Evolutionary conservation across 2,329 filamentous ascomycete genomes (phyloP), one percentile per base, ranked within the genome.

Genomic region (Plectosphaerella sp.): DNA sequence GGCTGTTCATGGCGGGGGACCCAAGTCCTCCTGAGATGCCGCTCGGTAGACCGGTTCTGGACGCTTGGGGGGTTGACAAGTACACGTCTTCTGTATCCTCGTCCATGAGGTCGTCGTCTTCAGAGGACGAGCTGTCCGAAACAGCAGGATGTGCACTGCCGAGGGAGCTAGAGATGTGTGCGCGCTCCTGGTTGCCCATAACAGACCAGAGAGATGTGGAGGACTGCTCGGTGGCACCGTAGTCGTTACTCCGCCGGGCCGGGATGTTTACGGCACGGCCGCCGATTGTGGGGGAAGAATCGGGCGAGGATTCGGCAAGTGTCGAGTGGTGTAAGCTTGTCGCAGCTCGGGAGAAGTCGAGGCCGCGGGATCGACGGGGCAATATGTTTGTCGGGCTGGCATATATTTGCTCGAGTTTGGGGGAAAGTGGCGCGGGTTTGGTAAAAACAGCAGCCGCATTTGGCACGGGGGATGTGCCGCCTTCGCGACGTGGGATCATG

Each of bases 281-380:
- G 41, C 88, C 84, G 51, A 94, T 86, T 12, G 87, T 92, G 1
- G 94, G 94, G 1, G 92, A 97, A 0, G 91, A 94, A 67, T 96
- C 91, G 4, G 92, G 91, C 5, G 89, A 94, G 1, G 89, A 88
- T 60, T 96, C 90, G 52, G 93, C 92, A 9, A 97, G 80, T 1
- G 89, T 97, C 15, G 93, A 97, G 69, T 97, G 94, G 71, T 97
- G 94, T 20, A 99, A 78, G 65, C 92, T 96, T 11, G 93, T 97
- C 56, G 91, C 94, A 11, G 92, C 92, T 59, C 93, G 83, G 41
- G 93, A 93, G 69, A 96, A 97, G 71, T 97, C 93, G 55, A 97
- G 77, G 43, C 93, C 93, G 52, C 93, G 84, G 28, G 92, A 97
- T 55, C 92, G 86, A 58, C 93, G 84, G 16, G 93, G 93, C 8